Conservation (phyloP, 2,329 filamentous ascomycete genomes). For the Aspergillus tanneri region DNA sequence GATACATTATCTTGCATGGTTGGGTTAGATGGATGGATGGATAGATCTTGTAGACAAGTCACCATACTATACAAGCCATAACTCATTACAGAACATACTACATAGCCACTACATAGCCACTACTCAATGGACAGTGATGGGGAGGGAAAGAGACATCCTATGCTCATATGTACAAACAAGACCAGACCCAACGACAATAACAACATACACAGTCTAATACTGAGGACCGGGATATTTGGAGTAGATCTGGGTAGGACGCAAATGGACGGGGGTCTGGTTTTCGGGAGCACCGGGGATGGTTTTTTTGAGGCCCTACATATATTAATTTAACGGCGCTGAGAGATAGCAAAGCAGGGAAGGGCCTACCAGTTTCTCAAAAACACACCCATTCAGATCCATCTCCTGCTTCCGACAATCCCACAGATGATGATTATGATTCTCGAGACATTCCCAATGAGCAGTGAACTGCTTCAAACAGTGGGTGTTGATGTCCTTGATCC, state of each 20-base stretch:
- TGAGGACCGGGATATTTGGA: conserved; percentile 42
- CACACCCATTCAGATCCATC: conserved; percentile 89
- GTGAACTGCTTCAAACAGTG: conserved; percentile 89
- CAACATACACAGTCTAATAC: conserved; percentile 17
- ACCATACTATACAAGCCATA: too few relatives aligned
- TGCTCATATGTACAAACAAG: conserved; percentile 38
- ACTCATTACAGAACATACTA: too few relatives aligned
- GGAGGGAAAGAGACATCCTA: conserved; percentile 36
- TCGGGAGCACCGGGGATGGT: conserved; percentile 71
- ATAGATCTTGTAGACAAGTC: too few relatives aligned
- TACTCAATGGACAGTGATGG: too few relatives aligned
- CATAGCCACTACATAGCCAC: too few relatives aligned
- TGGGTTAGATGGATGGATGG: too few relatives aligned
- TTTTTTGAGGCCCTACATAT: conserved; percentile 72
- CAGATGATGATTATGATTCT: conserved; percentile 96
- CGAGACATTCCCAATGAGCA: conserved; percentile 90
- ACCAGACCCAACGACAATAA: conserved; percentile 22
- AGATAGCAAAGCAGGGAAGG: neutral
- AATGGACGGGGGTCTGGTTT: conserved; percentile 70
- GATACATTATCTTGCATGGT: too few relatives aligned
- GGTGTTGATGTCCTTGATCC: conserved; percentile 93
- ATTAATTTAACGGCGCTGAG: neutral
- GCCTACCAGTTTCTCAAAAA: conserved; percentile 90
- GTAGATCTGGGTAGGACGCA: conserved; percentile 57
- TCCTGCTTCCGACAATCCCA: conserved; percentile 91